phyloP scores from a whole-genome alignment of 805 yeast species.

The Pichia deserticola region DNA sequence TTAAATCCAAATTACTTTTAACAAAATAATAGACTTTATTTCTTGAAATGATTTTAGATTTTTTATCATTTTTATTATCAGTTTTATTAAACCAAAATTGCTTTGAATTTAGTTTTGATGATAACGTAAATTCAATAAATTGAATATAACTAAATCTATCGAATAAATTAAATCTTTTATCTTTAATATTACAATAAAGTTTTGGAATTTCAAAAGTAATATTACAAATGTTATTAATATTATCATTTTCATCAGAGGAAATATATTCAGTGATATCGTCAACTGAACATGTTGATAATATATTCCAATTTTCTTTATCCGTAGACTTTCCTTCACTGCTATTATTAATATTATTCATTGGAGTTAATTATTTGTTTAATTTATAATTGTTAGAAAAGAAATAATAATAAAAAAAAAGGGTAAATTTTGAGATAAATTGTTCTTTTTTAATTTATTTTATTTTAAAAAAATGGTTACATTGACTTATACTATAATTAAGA shows the following conservation, averaged over 20 bases:
- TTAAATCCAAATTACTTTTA: neutral
- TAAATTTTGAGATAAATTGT: too few species aligned
- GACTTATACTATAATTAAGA: too few species aligned
- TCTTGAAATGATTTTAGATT: too few species aligned
- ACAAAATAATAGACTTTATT: neutral
- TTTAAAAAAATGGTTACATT: too few species aligned
- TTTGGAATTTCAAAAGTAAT: neutral
- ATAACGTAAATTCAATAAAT: neutral
- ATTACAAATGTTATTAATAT: neutral
- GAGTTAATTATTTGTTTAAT: neutral
- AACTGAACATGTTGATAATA: neutral
- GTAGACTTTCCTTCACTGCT: too few species aligned
- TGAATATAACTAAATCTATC: constrained; percentile 3
- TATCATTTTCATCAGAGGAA: neutral
- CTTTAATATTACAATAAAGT: neutral
- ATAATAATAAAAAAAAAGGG: too few species aligned
- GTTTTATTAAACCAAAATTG: too few species aligned
- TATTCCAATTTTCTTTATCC: too few species aligned
- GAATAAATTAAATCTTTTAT: neutral
- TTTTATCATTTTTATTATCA: too few species aligned
- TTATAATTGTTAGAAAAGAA: too few species aligned
- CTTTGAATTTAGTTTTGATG: neutral
- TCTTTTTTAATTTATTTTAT: too few species aligned
- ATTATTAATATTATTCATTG: neutral
- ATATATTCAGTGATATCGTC: neutral